Percentiles rank a stretch among this genome's conserved stretches.
phyloP scores from a whole-genome alignment of 164 flowering plant species.

The Hamamelis virginiana region DNA sequence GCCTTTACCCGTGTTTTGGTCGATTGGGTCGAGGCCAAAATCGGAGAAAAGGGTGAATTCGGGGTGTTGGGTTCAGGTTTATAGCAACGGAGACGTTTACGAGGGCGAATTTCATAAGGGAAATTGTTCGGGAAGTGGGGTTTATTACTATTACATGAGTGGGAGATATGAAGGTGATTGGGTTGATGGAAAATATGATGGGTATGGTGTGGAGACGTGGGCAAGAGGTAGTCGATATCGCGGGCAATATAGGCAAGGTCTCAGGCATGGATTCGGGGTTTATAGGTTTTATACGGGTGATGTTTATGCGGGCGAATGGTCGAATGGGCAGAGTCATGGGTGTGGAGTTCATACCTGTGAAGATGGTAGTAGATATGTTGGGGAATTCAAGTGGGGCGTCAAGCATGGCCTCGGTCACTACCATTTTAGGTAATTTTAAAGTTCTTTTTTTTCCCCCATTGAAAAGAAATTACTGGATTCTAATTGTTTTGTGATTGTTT shows the following conservation, averaged over 20 bases:
- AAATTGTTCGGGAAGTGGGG: slow-evolving; percentile 52
- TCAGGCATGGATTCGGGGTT: slow-evolving; percentile 54
- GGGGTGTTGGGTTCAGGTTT: slow-evolving; percentile 49
- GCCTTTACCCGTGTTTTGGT: slow-evolving; percentile 48
- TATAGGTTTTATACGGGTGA: slow-evolving; percentile 59
- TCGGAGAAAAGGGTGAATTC: slow-evolving; percentile 30
- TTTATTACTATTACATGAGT: slow-evolving; percentile 53
- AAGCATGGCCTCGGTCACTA: slow-evolving; percentile 61
- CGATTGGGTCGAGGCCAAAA: slow-evolving; percentile 41
- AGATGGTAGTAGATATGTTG: slow-evolving; percentile 58
- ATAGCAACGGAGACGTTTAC: slow-evolving; percentile 53
- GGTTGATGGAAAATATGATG: slow-evolving; percentile 58
- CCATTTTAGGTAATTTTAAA: slow-evolving; percentile 44
- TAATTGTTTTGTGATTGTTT: neutral
- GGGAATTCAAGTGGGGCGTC: slow-evolving; percentile 60
- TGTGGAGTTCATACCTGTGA: slow-evolving; percentile 60
- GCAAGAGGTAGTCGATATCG: slow-evolving; percentile 58
- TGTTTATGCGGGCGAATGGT: slow-evolving; percentile 58
- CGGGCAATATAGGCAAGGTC: slow-evolving; percentile 55
- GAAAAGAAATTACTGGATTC: neutral
- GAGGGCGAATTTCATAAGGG: slow-evolving; percentile 58
- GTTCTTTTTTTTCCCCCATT: neutral
- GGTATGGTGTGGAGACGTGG: slow-evolving; percentile 61
- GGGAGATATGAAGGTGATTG: slow-evolving; percentile 61
- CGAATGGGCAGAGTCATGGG: slow-evolving; percentile 59